A percentile compares a stretch with the other conserved stretches of the same genome.
Evolutionary conservation across 306 rosid genomes (phyloP).

Genomic region (Cucurbita maxima): DNA sequence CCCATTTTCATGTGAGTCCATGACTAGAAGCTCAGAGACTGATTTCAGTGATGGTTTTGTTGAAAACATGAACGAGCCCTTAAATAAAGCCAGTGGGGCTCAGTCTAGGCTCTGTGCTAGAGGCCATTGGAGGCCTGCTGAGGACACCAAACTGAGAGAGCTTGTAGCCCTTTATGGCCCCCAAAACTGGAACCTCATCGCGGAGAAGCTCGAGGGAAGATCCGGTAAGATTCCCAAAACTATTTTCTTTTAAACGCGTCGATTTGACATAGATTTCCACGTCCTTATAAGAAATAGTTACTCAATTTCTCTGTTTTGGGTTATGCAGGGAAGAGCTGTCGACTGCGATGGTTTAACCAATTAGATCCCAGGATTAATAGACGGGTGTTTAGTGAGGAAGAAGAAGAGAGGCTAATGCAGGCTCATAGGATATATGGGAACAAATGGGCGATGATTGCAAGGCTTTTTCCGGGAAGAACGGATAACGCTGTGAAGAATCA

Average conservation of each 20-base stretch:
- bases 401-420: conserved; percentile 90
- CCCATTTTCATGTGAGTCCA: conserved; percentile 24
- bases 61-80: conserved; percentile 8
- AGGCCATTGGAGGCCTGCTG: conserved; percentile 99
- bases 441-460: conserved; percentile 99
- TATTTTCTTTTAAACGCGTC: not conserved
- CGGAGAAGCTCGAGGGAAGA: conserved; percentile 94
- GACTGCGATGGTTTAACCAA: conserved; percentile 96
- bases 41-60: conserved; percentile 28
- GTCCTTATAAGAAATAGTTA: too few species aligned
- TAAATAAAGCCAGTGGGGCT: conserved; percentile 20
- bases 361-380: conserved; percentile 93
- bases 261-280: too few species aligned
- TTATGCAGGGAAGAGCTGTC: conserved; percentile 72
- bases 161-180: conserved; percentile 91
- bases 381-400: conserved; percentile 77
- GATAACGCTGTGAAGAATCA: conserved; percentile 97
- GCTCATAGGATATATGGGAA: conserved; percentile 91
- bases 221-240: conserved; percentile 44
- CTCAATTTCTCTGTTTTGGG: not conserved
- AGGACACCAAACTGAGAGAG: conserved; percentile 84
- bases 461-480: conserved; percentile 93
- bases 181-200: conserved; percentile 96
- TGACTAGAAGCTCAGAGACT: conserved; percentile 28
- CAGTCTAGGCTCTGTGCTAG: conserved; percentile 81